A percentile compares a stretch with the other conserved stretches of the same genome.
phyloP scores from a whole-genome alignment of 2,329 filamentous ascomycete genomes.

The Onygenales sp. region DNA sequence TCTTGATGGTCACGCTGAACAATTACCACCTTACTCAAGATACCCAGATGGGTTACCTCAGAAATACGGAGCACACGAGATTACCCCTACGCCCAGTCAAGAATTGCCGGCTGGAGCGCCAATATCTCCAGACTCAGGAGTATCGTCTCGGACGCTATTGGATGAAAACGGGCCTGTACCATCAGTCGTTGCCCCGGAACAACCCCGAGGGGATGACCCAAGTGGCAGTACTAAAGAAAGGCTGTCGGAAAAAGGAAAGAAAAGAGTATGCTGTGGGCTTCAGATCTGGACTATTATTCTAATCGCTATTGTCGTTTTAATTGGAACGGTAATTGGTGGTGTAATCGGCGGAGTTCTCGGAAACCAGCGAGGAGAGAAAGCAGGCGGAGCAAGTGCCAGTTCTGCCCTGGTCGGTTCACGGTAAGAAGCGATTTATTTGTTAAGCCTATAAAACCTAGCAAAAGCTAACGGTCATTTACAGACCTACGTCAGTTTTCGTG shows the following conservation, averaged over 20 bases:
- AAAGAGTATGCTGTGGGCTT: slow-evolving; percentile 39
- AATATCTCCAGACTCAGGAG: slow-evolving; percentile 20
- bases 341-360: slow-evolving; percentile 45
- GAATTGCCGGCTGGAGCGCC: slow-evolving; percentile 20
- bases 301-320: slow-evolving; percentile 35
- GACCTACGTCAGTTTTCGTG: slow-evolving; percentile 25
- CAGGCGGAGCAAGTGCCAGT: slow-evolving; percentile 4
- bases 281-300: slow-evolving; percentile 43
- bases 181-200: slow-evolving; percentile 6
- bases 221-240: slow-evolving; percentile 34
- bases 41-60: slow-evolving; percentile 68
- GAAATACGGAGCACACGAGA: slow-evolving; percentile 39
- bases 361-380: slow-evolving; percentile 27
- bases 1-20: slow-evolving; percentile 79
- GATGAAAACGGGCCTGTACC: slow-evolving; percentile 9
- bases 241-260: slow-evolving; percentile 34
- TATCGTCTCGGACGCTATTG: slow-evolving; percentile 21
- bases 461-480: slow-evolving; percentile 15
- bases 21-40: slow-evolving; percentile 81
- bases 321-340: slow-evolving; percentile 43
- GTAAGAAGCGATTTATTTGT: slow-evolving; percentile 4
- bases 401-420: slow-evolving; percentile 6
- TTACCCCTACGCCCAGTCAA: slow-evolving; percentile 29
- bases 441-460: slow-evolving; percentile 5
- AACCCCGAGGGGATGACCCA: slow-evolving; percentile 12